phyloP scores from a whole-genome alignment of 2,329 filamentous ascomycete genomes.

The Colletotrichum magnum region DNA sequence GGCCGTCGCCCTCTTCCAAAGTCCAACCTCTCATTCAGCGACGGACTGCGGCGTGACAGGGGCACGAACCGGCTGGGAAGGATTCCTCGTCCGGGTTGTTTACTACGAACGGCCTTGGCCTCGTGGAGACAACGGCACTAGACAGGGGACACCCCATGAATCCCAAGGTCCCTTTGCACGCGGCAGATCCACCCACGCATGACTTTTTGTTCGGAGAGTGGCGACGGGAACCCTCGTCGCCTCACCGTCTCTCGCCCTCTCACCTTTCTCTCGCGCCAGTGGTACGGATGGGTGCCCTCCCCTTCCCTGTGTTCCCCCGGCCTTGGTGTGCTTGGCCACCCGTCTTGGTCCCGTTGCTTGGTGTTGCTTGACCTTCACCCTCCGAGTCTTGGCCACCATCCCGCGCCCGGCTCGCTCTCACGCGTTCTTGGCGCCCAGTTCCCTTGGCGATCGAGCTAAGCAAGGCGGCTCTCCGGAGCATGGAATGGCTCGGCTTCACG shows the following conservation, averaged over 20 bases:
- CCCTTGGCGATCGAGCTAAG: conserved; percentile 35
- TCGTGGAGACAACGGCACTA: conserved; percentile 19
- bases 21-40: background rate
- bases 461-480: conserved; percentile 16
- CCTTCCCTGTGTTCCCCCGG: conserved; percentile 18
- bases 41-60: conserved; percentile 4
- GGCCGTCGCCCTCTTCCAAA: background rate
- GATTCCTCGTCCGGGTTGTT: conserved; percentile 19
- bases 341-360: conserved; percentile 32
- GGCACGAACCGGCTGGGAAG: background rate
- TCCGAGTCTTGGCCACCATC: conserved; percentile 15
- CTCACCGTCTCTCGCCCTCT: background rate
- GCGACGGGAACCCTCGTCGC: conserved; percentile 17
- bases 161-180: conserved; percentile 38
- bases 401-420: conserved; percentile 15
- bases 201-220: conserved; percentile 26
- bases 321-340: conserved; percentile 35
- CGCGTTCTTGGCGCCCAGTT: conserved; percentile 28
- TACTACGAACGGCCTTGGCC: conserved; percentile 12
- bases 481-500: background rate
- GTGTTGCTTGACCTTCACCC: conserved; percentile 11
- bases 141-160: conserved; percentile 23
- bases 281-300: background rate
- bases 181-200: conserved; percentile 31
- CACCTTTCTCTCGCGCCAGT: background rate